Evolutionary conservation across 1,139 yeast species (phyloP), one percentile per base, ranked within the genome.

Genomic region (Debaryomyces robertsiae): DNA sequence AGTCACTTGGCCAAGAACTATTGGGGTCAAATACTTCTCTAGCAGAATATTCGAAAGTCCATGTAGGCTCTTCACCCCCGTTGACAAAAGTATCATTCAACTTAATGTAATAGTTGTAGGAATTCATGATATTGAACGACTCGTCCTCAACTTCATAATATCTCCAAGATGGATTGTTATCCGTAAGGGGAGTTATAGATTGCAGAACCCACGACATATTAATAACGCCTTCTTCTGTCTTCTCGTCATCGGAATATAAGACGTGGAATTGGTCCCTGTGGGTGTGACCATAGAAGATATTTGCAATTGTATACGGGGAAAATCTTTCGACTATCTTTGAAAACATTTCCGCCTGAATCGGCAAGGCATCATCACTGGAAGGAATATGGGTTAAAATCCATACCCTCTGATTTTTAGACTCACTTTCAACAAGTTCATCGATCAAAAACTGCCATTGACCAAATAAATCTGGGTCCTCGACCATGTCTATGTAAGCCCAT

Each of bases 341-440:
- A 46, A 82, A 78, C 32, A 79, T 66, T 36, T 74, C 67, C 9
- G 86, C 75, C 38, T 80, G 83, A 30, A 79, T 65, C n/a, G 89
- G 88, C 40, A 83, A 62, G 13, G 84, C 70, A 49, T 82, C 86
- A 27, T 24, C 38, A 16, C 79, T 74, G 4, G 76, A 68, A 30
- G 90, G 89, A 38, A 83, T 79, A 55, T 84, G 90, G 16, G 86
- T 81, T 56, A 81, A 72, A 43, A 84, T 69, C 90, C 90, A 84
- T 4, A 82, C 90, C 48, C 84, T 68, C 57, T 81, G 79, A 34
- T 77, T 79, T 9, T 63, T 67, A 25, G 57, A 43, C 58, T 84
- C 90, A 54, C 83, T 72, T 39, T 72, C 83, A 16, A 75, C 59
- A 43, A 84, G 67, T 59, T 84, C 89, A 45, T 77, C 73, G 35